Base-by-base conservation (phyloP, 257 asterid species). In the Solanum chiquidenum region DNA sequence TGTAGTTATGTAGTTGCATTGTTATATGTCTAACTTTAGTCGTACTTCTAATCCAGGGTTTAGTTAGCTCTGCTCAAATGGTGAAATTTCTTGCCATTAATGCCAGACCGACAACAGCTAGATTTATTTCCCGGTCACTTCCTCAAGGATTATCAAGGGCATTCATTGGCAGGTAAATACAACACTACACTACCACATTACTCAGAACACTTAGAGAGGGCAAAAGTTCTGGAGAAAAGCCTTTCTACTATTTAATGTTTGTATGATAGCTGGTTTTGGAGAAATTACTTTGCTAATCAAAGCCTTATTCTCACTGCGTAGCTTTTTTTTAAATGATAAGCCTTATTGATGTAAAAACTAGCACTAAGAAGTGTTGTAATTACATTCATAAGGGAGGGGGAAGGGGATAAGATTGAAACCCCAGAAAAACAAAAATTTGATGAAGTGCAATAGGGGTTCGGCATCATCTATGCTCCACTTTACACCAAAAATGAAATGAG, bases 41-140 rank as follows among this genome's bases (percentile, higher is more conserved):
- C 66, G 27, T 58, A 20, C 66, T 85, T 88, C 64, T 88, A 72
- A 88, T 91, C 80, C 92, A 97, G 99, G 99, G 99, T 87, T 91
- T 96, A 93, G 94, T 97, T 79, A 97, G 99, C 89, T 96, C 99
- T 73, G 98, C 98, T 90, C 99, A 97, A 91, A 91, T 97, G 95
- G 96, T 93, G 89, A 96, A 75, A 89, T 97, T 92, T 92, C 90
- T 97, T 83, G 96, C 96, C 38, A 93, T 93, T 68, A 95, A 92
- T 93, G 99, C 98, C 85, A 94, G 99, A 88, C 99, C 99, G 55
- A 97, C 99, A 38, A 89, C 95, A 35, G 92, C 93, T 75, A 94
- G 99, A 93, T 86, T 92, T 91, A 94, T 97, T 88, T 93, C 99
- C 76, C 98, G 99, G 74, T 90, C 94, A 33, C 96, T 97, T 87